phyloP scores from a whole-genome alignment of 2,329 filamentous ascomycete genomes.

The Cercospora beticola region DNA sequence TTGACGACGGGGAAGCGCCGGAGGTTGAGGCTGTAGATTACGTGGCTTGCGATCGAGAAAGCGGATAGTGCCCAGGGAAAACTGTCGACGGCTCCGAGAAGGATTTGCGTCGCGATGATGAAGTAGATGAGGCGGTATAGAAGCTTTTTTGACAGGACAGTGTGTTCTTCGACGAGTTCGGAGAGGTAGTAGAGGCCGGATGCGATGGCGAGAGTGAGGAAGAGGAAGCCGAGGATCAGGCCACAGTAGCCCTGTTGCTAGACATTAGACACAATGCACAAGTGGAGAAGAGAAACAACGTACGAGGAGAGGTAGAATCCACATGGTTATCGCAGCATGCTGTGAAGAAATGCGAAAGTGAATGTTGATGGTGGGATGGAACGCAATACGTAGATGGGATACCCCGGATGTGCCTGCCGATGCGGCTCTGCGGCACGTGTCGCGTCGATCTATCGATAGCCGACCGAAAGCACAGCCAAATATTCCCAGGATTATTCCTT shows the following conservation, averaged over 20 bases:
- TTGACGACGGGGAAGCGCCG: constrained; percentile 74
- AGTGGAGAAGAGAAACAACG: constrained; percentile 4
- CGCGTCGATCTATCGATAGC: constrained; percentile 8
- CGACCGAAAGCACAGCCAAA: not conserved
- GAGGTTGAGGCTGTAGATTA: constrained; percentile 87
- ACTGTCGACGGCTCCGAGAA: constrained; percentile 78
- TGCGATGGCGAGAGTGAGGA: constrained; percentile 92
- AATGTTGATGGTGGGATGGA: not conserved
- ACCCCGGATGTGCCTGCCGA: not conserved
- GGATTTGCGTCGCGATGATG: constrained; percentile 70
- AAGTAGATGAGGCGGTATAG: constrained; percentile 80
- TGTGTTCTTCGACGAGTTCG: constrained; percentile 96
- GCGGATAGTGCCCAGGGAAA: constrained; percentile 75
- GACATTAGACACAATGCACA: constrained; percentile 1
- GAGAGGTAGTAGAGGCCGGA: constrained; percentile 99
- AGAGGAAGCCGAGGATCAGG: constrained; percentile 83
- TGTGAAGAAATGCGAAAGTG: not conserved
- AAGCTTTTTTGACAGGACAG: constrained; percentile 85
- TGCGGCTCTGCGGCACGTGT: constrained; percentile 8
- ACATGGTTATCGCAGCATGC: constrained; percentile 60
- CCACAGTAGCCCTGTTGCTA: constrained; percentile 69
- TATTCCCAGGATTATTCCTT: constrained; percentile 4
- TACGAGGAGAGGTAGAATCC: constrained; percentile 81
- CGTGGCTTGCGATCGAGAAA: constrained; percentile 76
- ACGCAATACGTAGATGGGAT: not conserved